Base-by-base conservation (phyloP, 495 filamentous ascomycete genomes). In the Polyplosphaeria fusca region DNA sequence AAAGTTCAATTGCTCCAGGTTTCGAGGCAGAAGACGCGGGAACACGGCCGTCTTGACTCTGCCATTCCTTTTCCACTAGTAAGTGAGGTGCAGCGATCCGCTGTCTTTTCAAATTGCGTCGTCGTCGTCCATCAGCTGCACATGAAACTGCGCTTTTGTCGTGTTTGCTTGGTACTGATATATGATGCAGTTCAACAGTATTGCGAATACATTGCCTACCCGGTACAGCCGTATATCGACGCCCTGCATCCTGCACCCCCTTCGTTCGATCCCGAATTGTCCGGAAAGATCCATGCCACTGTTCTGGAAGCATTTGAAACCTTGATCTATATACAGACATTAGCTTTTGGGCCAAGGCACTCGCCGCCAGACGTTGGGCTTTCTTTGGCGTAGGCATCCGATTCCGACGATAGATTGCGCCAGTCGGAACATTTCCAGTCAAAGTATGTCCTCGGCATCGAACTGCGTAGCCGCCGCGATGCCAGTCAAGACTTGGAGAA, bases 1-100 rank as follows among this genome's bases (percentile, higher is more conserved):
- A 58, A 52, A 28, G 3, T 37, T 30, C 55, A 52, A 58, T 40
- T 58, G 55, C 55, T 25, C 47, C 45, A 49, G 45, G 20, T 39
- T 30, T n/a, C 37, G 23, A 25, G 54, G 7, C 18, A 43, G 47
- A 30, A 16, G 35, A 32, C 24, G 45, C 45, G 35, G 25, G 22
- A 58, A 41, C 35, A 50, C 28, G 9, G 13, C 18, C 25, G 30
- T 14, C 14, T 35, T 14, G 30, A 14, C 14, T 7, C 30, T 7
- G 30, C 7, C 30, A 35, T 35, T 35, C 30, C 14, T 35, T 42
- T 46, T 46, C n/a, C 23, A n/a, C 26, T 13, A 35, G 52, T 55
- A 28, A 55, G 52, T 55, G 11, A 24, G 25, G 20, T 25, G 23
- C 49, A 42, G 44, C 44, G 18, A 43, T 25, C 37, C 38, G 28